Evolutionary conservation across 371 early-diverging fungal genomes (phyloP).

Genomic region (Smittium culicis): DNA sequence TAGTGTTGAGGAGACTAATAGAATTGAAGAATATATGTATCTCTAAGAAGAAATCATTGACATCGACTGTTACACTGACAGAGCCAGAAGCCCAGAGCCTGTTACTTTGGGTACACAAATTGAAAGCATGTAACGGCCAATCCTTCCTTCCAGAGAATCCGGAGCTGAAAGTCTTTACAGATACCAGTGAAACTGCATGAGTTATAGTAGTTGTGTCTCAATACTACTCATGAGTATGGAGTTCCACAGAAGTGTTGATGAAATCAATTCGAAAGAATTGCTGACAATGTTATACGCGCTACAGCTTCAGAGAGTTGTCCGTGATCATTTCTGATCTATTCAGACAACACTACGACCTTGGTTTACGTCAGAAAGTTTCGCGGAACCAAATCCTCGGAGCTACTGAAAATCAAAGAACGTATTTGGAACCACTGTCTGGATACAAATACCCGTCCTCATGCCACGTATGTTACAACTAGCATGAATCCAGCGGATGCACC

Average conservation of each 20-base stretch:
- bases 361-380: slow-evolving; percentile 3
- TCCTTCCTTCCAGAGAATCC: neutral
- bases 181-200: neutral
- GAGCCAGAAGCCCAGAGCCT: neutral
- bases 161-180: neutral
- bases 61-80: neutral
- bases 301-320: neutral
- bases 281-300: slow-evolving; percentile 1
- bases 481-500: neutral
- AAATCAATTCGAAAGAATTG: slow-evolving; percentile 3
- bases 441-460: neutral
- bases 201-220: neutral
- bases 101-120: neutral
- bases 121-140: neutral
- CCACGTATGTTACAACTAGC: neutral
- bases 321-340: neutral
- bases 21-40: neutral
- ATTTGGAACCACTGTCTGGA: slow-evolving; percentile 6
- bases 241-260: neutral
- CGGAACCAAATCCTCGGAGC: neutral
- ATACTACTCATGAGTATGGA: neutral
- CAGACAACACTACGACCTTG: slow-evolving; percentile 6
- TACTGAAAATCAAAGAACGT: neutral
- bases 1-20: neutral
- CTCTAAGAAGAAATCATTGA: neutral